These are phyloP conservation scores for Croton laevigatus DNA, from an alignment of 441 rosid genomes.

Conservation along the genomic window DNA sequence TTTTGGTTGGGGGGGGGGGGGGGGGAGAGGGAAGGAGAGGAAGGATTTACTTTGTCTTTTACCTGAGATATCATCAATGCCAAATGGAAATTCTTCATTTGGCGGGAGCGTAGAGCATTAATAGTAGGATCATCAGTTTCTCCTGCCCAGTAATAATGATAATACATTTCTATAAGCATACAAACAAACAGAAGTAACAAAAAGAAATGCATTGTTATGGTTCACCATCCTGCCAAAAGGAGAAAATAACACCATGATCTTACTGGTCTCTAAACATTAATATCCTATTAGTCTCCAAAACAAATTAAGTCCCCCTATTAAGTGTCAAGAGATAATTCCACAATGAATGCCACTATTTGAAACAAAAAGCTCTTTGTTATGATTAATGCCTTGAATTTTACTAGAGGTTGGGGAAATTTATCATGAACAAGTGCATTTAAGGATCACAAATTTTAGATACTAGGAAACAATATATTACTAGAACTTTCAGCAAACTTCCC, in stretches of 20 bases:
- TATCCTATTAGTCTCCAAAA: neutral
- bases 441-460: too few species aligned
- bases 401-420: too few species aligned
- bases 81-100: slow-evolving; percentile 92
- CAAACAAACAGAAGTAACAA: neutral
- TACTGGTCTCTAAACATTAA: too few species aligned
- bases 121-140: slow-evolving; percentile 43
- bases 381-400: too few species aligned
- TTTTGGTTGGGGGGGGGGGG: too few species aligned
- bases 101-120: slow-evolving; percentile 70
- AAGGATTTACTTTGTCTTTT: slow-evolving; percentile 13
- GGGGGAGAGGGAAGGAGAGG: too few species aligned
- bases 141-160: slow-evolving; percentile 20
- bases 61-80: slow-evolving; percentile 93
- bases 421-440: too few species aligned
- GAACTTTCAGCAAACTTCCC: too few species aligned
- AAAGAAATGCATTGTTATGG: neutral
- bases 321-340: neutral
- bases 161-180: neutral
- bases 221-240: neutral
- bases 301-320: neutral
- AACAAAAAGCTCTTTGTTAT: too few species aligned
- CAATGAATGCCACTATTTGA: neutral
- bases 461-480: too few species aligned
- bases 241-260: too few species aligned